Evolutionary conservation across 192 early-diverging fungal species (phyloP).

Genomic region (Podila clonocystis): DNA sequence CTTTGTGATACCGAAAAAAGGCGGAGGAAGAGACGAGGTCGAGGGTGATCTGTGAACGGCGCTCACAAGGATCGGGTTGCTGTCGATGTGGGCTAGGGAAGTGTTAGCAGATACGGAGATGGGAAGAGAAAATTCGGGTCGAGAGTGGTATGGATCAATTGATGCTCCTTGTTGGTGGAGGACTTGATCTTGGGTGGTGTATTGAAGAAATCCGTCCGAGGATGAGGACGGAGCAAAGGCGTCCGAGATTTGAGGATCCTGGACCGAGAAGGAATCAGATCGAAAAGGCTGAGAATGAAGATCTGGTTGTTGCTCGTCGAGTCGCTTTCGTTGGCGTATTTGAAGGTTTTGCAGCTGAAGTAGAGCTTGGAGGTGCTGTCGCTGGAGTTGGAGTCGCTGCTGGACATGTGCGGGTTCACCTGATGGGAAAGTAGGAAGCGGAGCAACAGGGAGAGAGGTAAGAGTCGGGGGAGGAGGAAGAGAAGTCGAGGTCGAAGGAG

Average conservation of each 20-base stretch:
- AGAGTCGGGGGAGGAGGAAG: not conserved
- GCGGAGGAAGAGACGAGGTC: not conserved
- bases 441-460: not conserved
- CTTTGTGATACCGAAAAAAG: constrained; percentile 1
- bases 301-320: constrained; percentile 13
- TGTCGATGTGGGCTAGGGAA: not conserved
- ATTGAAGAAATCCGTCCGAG: not conserved
- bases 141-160: not conserved
- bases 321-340: constrained; percentile 12
- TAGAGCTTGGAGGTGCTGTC: constrained; percentile 21
- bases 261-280: not conserved
- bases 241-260: not conserved
- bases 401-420: not conserved
- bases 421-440: not conserved
- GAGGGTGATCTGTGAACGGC: not conserved
- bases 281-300: constrained; percentile 4
- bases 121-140: not conserved
- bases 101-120: not conserved
- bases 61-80: not conserved
- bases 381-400: constrained; percentile 22
- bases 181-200: not conserved
- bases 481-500: constrained; percentile 9
- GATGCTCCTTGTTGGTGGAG: not conserved
- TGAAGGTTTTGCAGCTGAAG: constrained; percentile 23
- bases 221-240: not conserved